Evolutionary conservation across 306 rosid genomes (phyloP).

Genomic region (Fagus sylvatica): DNA sequence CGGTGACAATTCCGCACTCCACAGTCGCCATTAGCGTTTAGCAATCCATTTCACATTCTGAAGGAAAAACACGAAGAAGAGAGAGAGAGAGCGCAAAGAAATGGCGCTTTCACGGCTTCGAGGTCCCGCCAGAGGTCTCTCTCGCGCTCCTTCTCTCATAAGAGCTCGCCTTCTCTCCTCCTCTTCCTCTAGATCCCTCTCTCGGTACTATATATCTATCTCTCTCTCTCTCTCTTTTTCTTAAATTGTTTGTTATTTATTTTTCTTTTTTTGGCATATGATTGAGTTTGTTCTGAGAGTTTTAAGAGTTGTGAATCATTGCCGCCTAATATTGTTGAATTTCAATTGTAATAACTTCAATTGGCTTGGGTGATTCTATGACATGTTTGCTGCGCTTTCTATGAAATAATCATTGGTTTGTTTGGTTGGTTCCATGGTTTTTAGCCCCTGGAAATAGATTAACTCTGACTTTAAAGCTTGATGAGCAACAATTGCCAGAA

Average conservation of each 20-base stretch:
- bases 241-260: neutral
- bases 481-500: neutral
- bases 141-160: conserved; percentile 47
- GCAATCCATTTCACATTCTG: too few species aligned
- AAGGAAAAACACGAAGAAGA: neutral
- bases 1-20: too few species aligned
- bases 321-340: too few species aligned
- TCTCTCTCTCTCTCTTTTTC: neutral
- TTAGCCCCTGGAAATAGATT: neutral
- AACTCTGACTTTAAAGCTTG: neutral
- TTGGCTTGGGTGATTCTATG: neutral
- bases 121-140: conserved; percentile 51
- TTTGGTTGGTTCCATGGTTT: neutral
- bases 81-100: neutral
- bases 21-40: too few species aligned
- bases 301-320: neutral
- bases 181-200: conserved; percentile 58
- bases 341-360: too few species aligned
- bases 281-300: conserved; percentile 16
- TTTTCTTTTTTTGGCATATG: neutral
- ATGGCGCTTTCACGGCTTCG: conserved; percentile 95
- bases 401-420: neutral
- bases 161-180: conserved; percentile 59
- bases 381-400: neutral
- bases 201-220: conserved; percentile 55